Evolutionary conservation across 2,329 filamentous ascomycete species (phyloP).

Genomic region (Decorospora gaudefroyi): DNA sequence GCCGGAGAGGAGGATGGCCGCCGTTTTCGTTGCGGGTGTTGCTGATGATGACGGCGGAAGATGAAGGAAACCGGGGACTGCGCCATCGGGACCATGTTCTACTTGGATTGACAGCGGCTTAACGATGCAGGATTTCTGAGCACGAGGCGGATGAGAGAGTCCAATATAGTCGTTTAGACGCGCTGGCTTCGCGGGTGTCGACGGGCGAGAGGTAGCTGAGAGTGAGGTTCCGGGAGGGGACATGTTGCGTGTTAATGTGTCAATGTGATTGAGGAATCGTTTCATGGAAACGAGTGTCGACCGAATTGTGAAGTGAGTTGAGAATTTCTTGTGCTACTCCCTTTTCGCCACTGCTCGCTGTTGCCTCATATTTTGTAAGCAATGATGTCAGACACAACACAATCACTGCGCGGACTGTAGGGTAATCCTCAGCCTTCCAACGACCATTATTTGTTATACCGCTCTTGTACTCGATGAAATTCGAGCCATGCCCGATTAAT

Average conservation of each 20-base stretch:
- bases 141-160: background rate
- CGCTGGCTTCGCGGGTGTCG: background rate
- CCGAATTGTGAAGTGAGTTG: background rate
- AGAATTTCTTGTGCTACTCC: too few relatives aligned
- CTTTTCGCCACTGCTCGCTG: too few relatives aligned
- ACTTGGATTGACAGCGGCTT: slow-evolving; percentile 2
- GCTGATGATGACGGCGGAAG: background rate
- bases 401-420: too few relatives aligned
- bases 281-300: background rate
- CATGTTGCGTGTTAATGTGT: slow-evolving; percentile 1
- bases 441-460: too few relatives aligned
- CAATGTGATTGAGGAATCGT: slow-evolving; percentile 1
- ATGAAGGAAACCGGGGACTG: slow-evolving; percentile 3
- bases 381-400: too few relatives aligned
- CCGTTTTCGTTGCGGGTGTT: slow-evolving; percentile 1
- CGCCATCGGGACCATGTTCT: slow-evolving; percentile 1
- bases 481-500: too few relatives aligned
- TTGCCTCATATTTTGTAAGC: too few relatives aligned
- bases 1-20: slow-evolving; percentile 3
- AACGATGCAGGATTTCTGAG: slow-evolving; percentile 1
- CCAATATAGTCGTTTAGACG: slow-evolving; percentile 3
- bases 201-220: background rate
- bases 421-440: too few relatives aligned
- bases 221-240: slow-evolving; percentile 1
- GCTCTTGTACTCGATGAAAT: too few relatives aligned